Evolutionary conservation across 306 rosid species (phyloP).

Genomic region (Mimosa bimucronata): DNA sequence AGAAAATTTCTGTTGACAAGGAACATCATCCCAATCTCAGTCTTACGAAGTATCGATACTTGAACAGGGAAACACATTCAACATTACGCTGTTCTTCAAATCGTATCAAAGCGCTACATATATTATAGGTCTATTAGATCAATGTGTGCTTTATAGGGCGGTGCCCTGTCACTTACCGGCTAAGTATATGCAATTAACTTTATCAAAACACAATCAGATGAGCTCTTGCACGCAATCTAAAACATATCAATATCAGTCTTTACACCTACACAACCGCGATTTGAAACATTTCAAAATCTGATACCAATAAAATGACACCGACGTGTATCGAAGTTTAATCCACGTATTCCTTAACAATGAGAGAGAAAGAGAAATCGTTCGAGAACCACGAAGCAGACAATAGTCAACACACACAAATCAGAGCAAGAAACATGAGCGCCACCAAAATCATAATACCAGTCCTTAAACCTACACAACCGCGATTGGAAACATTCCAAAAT

Average conservation of each 20-base stretch:
- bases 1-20: background rate
- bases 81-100: background rate
- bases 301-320: background rate
- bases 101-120: background rate
- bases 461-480: too few relatives aligned
- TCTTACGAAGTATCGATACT: background rate
- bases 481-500: background rate
- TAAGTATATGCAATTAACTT: background rate
- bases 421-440: too few relatives aligned
- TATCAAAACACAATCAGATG: background rate
- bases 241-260: background rate
- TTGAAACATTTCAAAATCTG: background rate
- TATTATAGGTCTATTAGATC: background rate
- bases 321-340: background rate
- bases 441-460: too few relatives aligned
- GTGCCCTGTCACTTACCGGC: background rate
- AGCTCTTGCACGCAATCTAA: background rate
- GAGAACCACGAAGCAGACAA: background rate
- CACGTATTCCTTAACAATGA: background rate
- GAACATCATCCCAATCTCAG: constrained; percentile 14
- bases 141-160: background rate
- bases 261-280: background rate
- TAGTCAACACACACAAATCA: background rate
- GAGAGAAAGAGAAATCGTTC: background rate
- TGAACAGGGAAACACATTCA: background rate